Evolutionary conservation across 1,139 yeast species (phyloP), one percentile per base, ranked within the genome.

Genomic region (Protomyces lactucae-debilis): DNA sequence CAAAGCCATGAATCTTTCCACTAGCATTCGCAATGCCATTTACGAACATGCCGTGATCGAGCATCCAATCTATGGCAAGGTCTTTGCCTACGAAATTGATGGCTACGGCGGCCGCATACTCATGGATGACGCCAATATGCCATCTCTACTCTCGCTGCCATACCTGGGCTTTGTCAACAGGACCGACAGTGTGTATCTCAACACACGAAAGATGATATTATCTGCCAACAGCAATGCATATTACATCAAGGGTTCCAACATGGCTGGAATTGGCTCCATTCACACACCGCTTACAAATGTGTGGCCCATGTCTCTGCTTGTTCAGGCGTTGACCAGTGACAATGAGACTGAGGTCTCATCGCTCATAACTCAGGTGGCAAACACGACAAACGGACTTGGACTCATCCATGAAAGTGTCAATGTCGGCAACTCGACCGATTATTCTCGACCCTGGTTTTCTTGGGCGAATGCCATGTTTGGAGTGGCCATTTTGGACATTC

Each of bases 51-150:
- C 88, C 0, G 81, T 86, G 2, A 79, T 85, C 10, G 76, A 83
- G 3, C 95, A 89, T 73, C 86, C 88, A 1, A 75, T 71, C 3
- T 86, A 79, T 74, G 97, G 96, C 1, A 79, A 81, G 67, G 96
- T 90, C 1, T 88, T 83, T 71, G 97, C 97, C 0, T 91, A 86
- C 71, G 97, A 90, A 73, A 86, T 90, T 10, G 97, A 90, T 74
- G 97, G 97, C 0, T 91, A 82, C 72, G 96, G 96, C 0, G 81
- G 95, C 36, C 70, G 81, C 0, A 76, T 83, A 14, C 79, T 85
- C 67, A 89, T 90, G 95, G 97, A 90, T 74, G 97, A 90, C 75
- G 97, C 97, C 28, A 90, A 91, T 71, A 80, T 90, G 39, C 97
- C 97, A 0, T 88, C 96, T 0, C 78, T 90, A 51, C 77, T 90